Evolutionary conservation across 352 stramenopile genomes (phyloP).

Genomic region (Albugo laibachii): DNA sequence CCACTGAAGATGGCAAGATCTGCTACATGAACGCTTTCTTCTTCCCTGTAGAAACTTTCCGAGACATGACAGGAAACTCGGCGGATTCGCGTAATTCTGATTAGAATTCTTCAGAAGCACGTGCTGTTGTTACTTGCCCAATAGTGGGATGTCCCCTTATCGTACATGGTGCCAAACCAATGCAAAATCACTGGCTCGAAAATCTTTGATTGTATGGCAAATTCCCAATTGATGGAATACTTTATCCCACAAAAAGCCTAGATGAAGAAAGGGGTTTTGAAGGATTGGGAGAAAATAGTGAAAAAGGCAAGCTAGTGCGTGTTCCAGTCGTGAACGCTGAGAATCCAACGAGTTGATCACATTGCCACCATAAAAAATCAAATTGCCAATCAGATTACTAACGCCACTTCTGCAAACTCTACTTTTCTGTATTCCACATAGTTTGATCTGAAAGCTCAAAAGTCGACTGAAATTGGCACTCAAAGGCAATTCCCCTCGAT

Average conservation of each 20-base stretch:
- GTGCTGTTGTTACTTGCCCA: conserved; percentile 29
- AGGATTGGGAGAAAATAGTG: conserved; percentile 79
- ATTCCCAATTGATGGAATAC: conserved; percentile 86
- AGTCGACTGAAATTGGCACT: conserved; percentile 26
- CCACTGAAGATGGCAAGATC: conserved; percentile 47
- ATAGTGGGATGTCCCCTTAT: conserved; percentile 79
- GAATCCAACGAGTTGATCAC: conserved; percentile 26
- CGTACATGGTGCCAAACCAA: conserved; percentile 77
- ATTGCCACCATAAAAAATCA: conserved; percentile 77
- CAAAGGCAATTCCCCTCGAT: conserved; percentile 13
- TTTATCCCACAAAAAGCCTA: conserved; percentile 90
- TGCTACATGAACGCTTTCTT: conserved; percentile 15
- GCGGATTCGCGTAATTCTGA: conserved; percentile 82
- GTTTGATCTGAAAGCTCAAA: conserved; percentile 21
- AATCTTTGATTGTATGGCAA: conserved; percentile 48
- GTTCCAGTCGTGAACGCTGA: conserved; percentile 6
- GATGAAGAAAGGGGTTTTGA: conserved; percentile 86
- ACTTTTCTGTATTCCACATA: conserved; percentile 33
- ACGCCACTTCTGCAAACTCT: conserved; percentile 56
- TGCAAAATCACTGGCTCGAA: conserved; percentile 65
- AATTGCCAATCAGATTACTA: conserved; percentile 80
- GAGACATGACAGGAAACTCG: conserved; percentile 70
- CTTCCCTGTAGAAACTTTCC: conserved; percentile 27
- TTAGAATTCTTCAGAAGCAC: conserved; percentile 80
- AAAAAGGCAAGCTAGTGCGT: conserved; percentile 10